Evolutionary conservation across 2,329 filamentous ascomycete genomes (phyloP).

Genomic region (Ophiocordyceps camponoti-leonardi): DNA sequence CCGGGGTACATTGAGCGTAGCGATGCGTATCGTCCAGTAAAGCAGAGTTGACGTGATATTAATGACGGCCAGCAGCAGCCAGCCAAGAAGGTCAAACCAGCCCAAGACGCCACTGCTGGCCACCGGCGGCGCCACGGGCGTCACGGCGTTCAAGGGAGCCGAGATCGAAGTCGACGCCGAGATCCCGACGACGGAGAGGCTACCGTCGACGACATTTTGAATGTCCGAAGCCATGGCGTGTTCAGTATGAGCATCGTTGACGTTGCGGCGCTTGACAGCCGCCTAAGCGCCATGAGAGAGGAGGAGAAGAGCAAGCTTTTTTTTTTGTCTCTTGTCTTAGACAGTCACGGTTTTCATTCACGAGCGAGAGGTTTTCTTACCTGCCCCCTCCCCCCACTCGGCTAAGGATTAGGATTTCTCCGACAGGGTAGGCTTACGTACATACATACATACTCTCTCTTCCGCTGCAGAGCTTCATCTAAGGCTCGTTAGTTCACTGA

Average conservation of each 20-base stretch:
- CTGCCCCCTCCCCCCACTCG: neutral
- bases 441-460: too few species aligned
- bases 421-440: neutral
- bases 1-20: slow-evolving; percentile 77
- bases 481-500: too few species aligned
- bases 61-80: slow-evolving; percentile 35
- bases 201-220: slow-evolving; percentile 18
- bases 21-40: slow-evolving; percentile 71
- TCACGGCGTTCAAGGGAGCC: slow-evolving; percentile 19
- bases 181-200: slow-evolving; percentile 14
- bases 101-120: slow-evolving; percentile 22
- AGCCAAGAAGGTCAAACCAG: slow-evolving; percentile 40
- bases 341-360: neutral
- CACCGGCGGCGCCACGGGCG: slow-evolving; percentile 16
- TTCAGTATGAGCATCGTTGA: slow-evolving; percentile 16
- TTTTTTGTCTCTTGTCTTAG: neutral
- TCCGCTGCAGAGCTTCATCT: too few species aligned
- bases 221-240: slow-evolving; percentile 23
- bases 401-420: slow-evolving; percentile 2
- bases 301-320: neutral
- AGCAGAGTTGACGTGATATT: slow-evolving; percentile 39
- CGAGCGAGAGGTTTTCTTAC: neutral
- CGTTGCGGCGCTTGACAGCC: slow-evolving; percentile 8
- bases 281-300: slow-evolving; percentile 2
- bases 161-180: slow-evolving; percentile 14